phyloP scores from a whole-genome alignment of 2,329 filamentous ascomycete species.

The Intubia oerlemansii region DNA sequence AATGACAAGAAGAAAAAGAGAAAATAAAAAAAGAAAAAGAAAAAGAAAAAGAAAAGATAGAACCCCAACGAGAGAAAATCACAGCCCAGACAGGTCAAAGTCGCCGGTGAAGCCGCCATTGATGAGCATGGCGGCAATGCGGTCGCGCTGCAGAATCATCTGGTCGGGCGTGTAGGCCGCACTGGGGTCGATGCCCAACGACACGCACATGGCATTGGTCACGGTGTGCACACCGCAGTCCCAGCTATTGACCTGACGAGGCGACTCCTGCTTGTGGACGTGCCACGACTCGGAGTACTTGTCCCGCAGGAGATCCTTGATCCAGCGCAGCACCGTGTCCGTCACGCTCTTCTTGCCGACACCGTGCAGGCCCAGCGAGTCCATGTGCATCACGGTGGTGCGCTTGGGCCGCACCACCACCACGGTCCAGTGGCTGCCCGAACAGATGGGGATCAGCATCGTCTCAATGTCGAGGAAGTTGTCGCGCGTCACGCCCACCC shows the following conservation, averaged over 20 bases:
- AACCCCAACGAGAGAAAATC: background rate
- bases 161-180: slow-evolving; percentile 27
- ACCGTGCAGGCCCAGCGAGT: slow-evolving; percentile 33
- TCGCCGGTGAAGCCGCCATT: slow-evolving; percentile 44
- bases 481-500: slow-evolving; percentile 31
- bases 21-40: background rate
- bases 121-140: slow-evolving; percentile 43
- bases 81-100: slow-evolving; percentile 24
- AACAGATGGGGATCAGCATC: slow-evolving; percentile 49
- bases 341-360: slow-evolving; percentile 17
- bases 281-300: slow-evolving; percentile 34
- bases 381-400: slow-evolving; percentile 43
- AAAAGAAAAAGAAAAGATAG: background rate
- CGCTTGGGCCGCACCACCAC: slow-evolving; percentile 41
- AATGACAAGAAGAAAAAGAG: background rate
- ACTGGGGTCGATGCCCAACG: slow-evolving; percentile 31
- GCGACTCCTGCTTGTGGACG: slow-evolving; percentile 24
- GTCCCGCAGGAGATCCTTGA: slow-evolving; percentile 33
- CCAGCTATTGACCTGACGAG: slow-evolving; percentile 40
- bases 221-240: slow-evolving; percentile 66
- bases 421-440: slow-evolving; percentile 47
- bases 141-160: slow-evolving; percentile 35
- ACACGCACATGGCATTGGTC: slow-evolving; percentile 46
- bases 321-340: slow-evolving; percentile 26
- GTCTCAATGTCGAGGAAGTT: slow-evolving; percentile 45